Base-by-base conservation (phyloP, 2,329 filamentous ascomycete species). In the Dactylellina parvicollis region DNA sequence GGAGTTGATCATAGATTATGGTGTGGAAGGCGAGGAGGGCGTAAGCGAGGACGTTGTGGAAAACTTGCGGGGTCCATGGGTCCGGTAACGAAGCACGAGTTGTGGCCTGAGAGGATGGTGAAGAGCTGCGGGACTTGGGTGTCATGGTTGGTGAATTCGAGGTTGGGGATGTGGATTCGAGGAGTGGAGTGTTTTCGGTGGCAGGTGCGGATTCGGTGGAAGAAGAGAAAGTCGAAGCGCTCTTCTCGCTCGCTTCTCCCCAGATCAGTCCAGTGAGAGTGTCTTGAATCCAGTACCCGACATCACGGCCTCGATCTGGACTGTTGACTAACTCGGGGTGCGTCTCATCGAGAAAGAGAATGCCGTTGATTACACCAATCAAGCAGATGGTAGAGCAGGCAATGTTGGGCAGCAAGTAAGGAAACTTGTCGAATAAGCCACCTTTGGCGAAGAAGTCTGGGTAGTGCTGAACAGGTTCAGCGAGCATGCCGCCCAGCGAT, bases 261-360 rank as follows among this genome's bases (percentile, higher is more conserved):
- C 4, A 40, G n/a, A 65, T 44, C 9, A 62, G 12, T 16, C 12
- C 42, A 5, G 69, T 18, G 20, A 74, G 46, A 0, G 18, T 55
- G 18, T 65, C 61, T 40, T 64, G 60, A 36, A 98, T 83, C 84
- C 88, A 90, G 78, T 89, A 85, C 69, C 95, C 94, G 20, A 92
- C 79, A 79, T 94, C 90, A 12, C 90, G 81, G 3, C 94, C 93
- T 34, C 86, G 83, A 80, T 99, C 95, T 46, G 86, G 87, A 65
- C 88, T 85, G 76, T 88, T 81, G 82, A 91, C 96, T 83, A 90
- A 90, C 80, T 91, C 88, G 54, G 89, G 86, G 79, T 99, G 95
- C 0, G 95, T 98, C 82, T 99, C 95, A 80, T 99, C 92, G 62
- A 99, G 84, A 79, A 96, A 97, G 18, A 97, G 82, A 61, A 96